A percentile compares a stretch with the other conserved stretches of the same genome.
Evolutionary conservation across 768 basidiomycete genomes (phyloP).

Genomic region (Termitomyces sp.): DNA sequence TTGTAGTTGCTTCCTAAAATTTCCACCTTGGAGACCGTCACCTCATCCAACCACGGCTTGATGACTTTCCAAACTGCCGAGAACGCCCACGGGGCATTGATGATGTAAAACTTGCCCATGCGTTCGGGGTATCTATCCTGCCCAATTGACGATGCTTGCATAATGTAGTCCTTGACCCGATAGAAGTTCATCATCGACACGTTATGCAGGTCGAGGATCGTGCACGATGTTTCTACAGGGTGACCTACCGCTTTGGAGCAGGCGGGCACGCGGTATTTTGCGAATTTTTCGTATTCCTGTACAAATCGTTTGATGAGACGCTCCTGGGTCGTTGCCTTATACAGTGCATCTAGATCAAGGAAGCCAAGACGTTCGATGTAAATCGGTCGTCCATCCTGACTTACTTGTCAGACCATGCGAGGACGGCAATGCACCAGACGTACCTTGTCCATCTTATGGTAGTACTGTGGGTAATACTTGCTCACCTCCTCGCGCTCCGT

Average conservation of each 20-base stretch:
- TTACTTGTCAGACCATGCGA: background rate
- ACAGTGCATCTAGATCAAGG: constrained; percentile 81
- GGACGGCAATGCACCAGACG: constrained; percentile 4
- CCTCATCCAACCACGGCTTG: constrained; percentile 92
- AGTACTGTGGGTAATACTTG: constrained; percentile 93
- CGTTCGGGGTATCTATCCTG: constrained; percentile 91
- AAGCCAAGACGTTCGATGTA: constrained; percentile 93
- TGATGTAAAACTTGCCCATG: constrained; percentile 99
- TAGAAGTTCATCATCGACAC: constrained; percentile 75
- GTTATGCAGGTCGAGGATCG: constrained; percentile 84
- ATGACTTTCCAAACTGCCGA: constrained; percentile 81
- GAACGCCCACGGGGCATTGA: constrained; percentile 95
- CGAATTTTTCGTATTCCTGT: constrained; percentile 88
- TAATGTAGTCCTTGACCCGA: constrained; percentile 89
- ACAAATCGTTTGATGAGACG: constrained; percentile 88
- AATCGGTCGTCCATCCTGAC: constrained; percentile 87
- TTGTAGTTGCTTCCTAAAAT: constrained; percentile 76
- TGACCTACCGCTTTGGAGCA: constrained; percentile 68
- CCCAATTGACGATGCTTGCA: constrained; percentile 67
- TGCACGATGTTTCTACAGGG: constrained; percentile 95
- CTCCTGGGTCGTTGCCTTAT: constrained; percentile 76
- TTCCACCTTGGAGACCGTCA: constrained; percentile 91
- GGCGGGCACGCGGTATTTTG: constrained; percentile 74
- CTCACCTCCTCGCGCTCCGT: constrained; percentile 76
- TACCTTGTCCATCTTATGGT: constrained; percentile 95